These are phyloP conservation scores for Daldinia sp. DNA, from an alignment of 2,329 filamentous ascomycete genomes.

Conservation along the genomic window DNA sequence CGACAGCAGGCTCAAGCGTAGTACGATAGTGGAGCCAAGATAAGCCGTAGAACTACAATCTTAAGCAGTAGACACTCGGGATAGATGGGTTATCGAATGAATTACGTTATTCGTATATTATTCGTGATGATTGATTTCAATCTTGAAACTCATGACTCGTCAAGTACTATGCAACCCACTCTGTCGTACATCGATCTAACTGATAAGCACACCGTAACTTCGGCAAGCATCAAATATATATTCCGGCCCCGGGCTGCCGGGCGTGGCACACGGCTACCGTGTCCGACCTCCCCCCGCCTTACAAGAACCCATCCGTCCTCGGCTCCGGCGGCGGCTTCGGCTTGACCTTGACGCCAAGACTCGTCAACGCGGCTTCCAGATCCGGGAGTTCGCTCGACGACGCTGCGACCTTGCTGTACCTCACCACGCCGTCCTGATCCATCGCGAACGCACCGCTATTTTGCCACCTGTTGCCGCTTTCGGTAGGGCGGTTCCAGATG, in stretches of 20 bases:
- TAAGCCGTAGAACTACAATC: too few species aligned
- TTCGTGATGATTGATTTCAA: neutral
- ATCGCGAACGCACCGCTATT: slow-evolving; percentile 70
- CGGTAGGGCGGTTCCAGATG: slow-evolving; percentile 71
- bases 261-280: neutral
- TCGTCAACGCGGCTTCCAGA: slow-evolving; percentile 56
- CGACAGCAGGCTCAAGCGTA: neutral
- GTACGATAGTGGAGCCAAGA: too few species aligned
- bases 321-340: slow-evolving; percentile 42
- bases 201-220: too few species aligned
- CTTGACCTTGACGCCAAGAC: slow-evolving; percentile 59
- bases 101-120: neutral
- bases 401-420: slow-evolving; percentile 58
- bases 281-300: neutral
- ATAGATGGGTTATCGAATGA: neutral
- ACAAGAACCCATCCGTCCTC: slow-evolving; percentile 44
- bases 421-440: slow-evolving; percentile 60
- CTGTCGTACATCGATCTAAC: neutral
- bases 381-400: slow-evolving; percentile 63
- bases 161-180: neutral
- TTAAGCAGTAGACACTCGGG: neutral
- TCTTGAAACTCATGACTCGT: neutral
- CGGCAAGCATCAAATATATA: neutral
- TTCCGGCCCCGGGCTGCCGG: neutral
- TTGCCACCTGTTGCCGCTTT: slow-evolving; percentile 75